A percentile compares a stretch with the other conserved stretches of the same genome.
phyloP scores from a whole-genome alignment of 1,139 yeast genomes.

The Candida sanyaensis region DNA sequence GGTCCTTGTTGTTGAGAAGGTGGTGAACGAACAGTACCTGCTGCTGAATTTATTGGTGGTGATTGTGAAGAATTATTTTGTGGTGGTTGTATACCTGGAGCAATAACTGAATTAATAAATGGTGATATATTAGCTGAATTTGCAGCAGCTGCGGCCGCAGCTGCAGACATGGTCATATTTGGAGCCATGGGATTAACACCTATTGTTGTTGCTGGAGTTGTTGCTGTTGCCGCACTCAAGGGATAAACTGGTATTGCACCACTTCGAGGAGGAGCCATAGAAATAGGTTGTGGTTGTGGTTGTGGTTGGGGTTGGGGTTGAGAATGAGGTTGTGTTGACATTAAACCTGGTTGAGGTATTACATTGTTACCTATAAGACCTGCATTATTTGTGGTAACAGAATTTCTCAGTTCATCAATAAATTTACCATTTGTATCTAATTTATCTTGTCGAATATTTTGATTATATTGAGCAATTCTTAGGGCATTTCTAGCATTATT shows the following conservation, averaged over 20 bases:
- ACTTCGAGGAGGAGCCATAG: neutral
- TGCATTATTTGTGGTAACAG: neutral
- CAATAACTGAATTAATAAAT: constrained; percentile 4
- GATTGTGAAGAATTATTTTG: neutral
- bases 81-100: constrained; percentile 4
- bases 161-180: constrained; percentile 6
- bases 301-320: neutral
- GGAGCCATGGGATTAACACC: neutral
- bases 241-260: neutral
- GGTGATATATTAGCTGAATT: constrained; percentile 5
- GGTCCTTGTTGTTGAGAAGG: constrained; percentile 2
- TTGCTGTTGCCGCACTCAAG: neutral
- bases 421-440: constrained; percentile 12
- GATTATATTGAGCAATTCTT: constrained; percentile 53
- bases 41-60: neutral
- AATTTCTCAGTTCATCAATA: constrained; percentile 6
- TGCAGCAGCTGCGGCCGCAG: constrained; percentile 9
- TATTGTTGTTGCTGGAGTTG: too few species aligned
- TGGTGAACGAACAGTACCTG: neutral
- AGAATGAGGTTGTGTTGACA: neutral
- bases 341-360: neutral
- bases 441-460: constrained; percentile 38
- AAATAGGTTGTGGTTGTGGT: neutral
- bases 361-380: neutral
- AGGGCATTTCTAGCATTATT: constrained; percentile 52